Evolutionary conservation across 2,329 filamentous ascomycete species (phyloP), one percentile per base, ranked within the genome.

Genomic region (Cladophialophora chaetospira): DNA sequence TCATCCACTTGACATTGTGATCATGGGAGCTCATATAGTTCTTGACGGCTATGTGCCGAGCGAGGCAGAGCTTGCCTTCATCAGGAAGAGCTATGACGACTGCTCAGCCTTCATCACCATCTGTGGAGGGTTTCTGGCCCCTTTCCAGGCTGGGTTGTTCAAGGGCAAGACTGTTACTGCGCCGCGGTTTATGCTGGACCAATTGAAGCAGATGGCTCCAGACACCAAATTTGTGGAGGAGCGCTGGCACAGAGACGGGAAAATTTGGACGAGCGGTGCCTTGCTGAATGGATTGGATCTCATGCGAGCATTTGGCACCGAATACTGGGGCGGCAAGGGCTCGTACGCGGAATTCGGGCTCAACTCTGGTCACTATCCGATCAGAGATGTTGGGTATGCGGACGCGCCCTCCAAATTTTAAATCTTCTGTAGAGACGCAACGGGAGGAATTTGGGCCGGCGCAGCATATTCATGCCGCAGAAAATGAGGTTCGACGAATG

Each of bases 231-330:
- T 53, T 53, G 55, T 57, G 10, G 62, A 57, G 29, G 66, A 67
- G 57, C 64, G 69, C 0, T 68, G 62, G 53, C 58, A 61, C 8
- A 53, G 62, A 1, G 69, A 71, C 55, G 70, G 69, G 3, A 70
- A 71, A 55, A 17, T 72, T 15, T 72, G 70, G 70, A 71, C 68
- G 3, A 69, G 66, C 44, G 70, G 70, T 4, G 61, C 68, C 15
- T 49, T 72, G 58, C 36, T 69, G 33, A 71, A 71, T 49, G 70
- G 70, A 2, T 42, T 65, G 28, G 70, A 71, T 53, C 51, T 71
- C 62, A 72, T 68, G 61, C 46, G 53, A 5, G 68, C 63, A 11
- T 71, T 71, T 57, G 61, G 53, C 13, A 40, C 36, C 13, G 63
- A 67, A 40, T 60, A 59, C 36, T 71, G 69, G 68, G 66, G 61